A percentile compares a stretch with the other conserved stretches of the same genome.
phyloP scores from a whole-genome alignment of 2,329 filamentous ascomycete species.

The Ceratocystis cubensis region DNA sequence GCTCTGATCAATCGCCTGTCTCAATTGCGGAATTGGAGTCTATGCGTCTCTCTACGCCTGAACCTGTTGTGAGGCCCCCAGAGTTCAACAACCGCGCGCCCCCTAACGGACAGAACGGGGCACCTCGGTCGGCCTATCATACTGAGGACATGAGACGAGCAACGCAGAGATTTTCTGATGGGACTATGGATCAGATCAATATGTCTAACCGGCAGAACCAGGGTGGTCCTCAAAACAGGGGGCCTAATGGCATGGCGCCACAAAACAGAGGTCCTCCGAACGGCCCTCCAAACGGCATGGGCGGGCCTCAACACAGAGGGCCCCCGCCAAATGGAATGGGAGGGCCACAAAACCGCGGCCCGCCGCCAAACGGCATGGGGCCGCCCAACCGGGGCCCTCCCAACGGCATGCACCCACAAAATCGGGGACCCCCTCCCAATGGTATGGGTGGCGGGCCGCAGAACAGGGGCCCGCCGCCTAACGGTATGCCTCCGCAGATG shows the following conservation, averaged over 20 bases:
- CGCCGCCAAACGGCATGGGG: neutral
- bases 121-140: slow-evolving; percentile 45
- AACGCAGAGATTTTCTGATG: slow-evolving; percentile 70
- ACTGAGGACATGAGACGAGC: slow-evolving; percentile 67
- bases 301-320: slow-evolving; percentile 8
- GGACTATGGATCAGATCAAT: slow-evolving; percentile 68
- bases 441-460: slow-evolving; percentile 10
- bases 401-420: neutral
- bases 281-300: slow-evolving; percentile 7
- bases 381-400: slow-evolving; percentile 12
- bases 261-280: neutral
- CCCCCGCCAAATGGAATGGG: neutral
- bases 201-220: slow-evolving; percentile 25
- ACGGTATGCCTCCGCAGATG: slow-evolving; percentile 17
- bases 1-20: slow-evolving; percentile 23
- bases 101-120: slow-evolving; percentile 53
- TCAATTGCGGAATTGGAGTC: slow-evolving; percentile 41
- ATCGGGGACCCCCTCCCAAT: neutral
- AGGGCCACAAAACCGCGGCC: neutral
- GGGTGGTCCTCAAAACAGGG: slow-evolving; percentile 11
- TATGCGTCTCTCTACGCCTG: slow-evolving; percentile 51
- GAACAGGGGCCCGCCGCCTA: slow-evolving; percentile 7
- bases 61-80: slow-evolving; percentile 66
- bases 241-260: neutral
- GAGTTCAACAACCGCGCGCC: slow-evolving; percentile 60